Evolutionary conservation across 2,329 filamentous ascomycete genomes (phyloP), one percentile per base, ranked within the genome.

Genomic region (Diatrype stigma): DNA sequence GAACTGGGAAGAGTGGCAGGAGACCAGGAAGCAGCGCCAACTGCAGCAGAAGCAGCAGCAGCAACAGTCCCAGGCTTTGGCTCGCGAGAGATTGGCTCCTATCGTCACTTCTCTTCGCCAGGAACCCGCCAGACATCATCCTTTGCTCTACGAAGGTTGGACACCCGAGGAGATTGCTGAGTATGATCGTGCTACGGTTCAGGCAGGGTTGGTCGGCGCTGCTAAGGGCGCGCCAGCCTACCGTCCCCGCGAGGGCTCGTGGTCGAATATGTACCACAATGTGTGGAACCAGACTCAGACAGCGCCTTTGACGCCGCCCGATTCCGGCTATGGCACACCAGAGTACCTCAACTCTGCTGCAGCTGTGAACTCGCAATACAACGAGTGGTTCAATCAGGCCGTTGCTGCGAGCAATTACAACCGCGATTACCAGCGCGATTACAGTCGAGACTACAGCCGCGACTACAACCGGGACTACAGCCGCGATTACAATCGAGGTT

Each of bases 291-390:
- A 66, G 46, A 71, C 66, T 30, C 55, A 59, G 45, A 73, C 74
- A 45, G 79, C 79, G 6, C 67, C n/a, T n/a, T n/a, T 83, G 51
- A 83, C 81, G 0, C 81, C 81, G 2, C 81, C 81, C 1, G 81
- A 84, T 55, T 84, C 81, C 19, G 81, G 81, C 6, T 84, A 84
- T 51, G 79, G 80, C 42, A 84, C 80, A 0, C 81, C 81, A 4
- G 80, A 84, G 58, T 81, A 82, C 55, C 69, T 73, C 46, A 75
- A 77, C 64, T 82, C 80, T 40, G 77, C 80, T 3, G 73, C 79
- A 0, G 77, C 79, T 1, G 72, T 73, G 56, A 82, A 81, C 50
- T 70, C 74, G 21, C 77, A 73, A 34, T 83, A 83, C 65, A 77
- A 79, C 23, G 80, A 84, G 42, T 84, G 78, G 78, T 81, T 83